Conservation (phyloP, 805 yeast genomes). For the Pichia nakasei region DNA sequence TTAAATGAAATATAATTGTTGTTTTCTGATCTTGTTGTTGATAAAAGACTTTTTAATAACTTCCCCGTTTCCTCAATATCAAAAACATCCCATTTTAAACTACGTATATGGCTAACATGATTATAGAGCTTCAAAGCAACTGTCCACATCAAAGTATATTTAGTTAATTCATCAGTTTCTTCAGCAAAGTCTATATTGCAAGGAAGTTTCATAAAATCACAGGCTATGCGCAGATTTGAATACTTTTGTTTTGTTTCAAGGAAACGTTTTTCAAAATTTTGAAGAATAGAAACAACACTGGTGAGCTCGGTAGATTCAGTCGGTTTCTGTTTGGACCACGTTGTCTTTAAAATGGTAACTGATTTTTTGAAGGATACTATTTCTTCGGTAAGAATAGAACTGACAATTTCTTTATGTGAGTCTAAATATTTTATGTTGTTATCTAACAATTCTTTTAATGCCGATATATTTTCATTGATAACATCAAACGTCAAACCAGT, state of each 20-base stretch:
- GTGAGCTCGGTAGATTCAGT: slow-evolving; percentile 34
- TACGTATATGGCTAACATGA: slow-evolving; percentile 28
- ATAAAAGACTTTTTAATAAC: slow-evolving; percentile 42
- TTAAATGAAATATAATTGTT: slow-evolving; percentile 53
- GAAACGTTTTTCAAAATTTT: slow-evolving; percentile 17
- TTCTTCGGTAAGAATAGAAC: slow-evolving; percentile 4
- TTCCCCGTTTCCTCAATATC: slow-evolving; percentile 37
- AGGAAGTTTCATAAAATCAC: slow-evolving; percentile 23
- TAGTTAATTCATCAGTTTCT: slow-evolving; percentile 41
- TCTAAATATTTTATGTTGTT: slow-evolving; percentile 1
- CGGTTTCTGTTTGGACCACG: slow-evolving; percentile 26
- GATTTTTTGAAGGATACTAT: not conserved
- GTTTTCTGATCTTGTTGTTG: slow-evolving; percentile 44
- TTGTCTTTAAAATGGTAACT: not conserved
- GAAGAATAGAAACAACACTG: slow-evolving; percentile 34
- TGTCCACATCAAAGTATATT: slow-evolving; percentile 56
- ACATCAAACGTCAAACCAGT: slow-evolving; percentile 61
- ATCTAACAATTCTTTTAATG: not conserved
- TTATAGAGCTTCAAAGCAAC: slow-evolving; percentile 45
- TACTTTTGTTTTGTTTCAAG: slow-evolving; percentile 9
- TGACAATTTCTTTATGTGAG: slow-evolving; percentile 2
- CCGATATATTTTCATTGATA: slow-evolving; percentile 35
- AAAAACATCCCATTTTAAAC: slow-evolving; percentile 39
- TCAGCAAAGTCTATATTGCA: slow-evolving; percentile 17
- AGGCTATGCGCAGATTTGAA: slow-evolving; percentile 26